Conservation (phyloP, 139 green algal species). For the Chlamydomonas sp. region DNA sequence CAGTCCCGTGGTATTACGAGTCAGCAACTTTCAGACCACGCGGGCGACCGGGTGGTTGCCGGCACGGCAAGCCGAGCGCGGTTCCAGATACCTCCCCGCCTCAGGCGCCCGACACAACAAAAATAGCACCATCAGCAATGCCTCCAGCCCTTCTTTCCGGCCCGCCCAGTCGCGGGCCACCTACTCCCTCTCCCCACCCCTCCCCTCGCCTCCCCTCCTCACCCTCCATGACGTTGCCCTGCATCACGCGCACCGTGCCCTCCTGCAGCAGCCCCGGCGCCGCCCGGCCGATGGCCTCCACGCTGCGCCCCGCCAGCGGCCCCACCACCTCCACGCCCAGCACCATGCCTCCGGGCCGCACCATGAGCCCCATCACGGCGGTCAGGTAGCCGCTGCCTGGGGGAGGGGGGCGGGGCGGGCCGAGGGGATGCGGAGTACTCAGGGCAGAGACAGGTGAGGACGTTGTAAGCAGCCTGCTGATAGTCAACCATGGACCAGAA, state of each 20-base stretch:
- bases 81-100: too few species aligned
- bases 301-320: slow-evolving; percentile 27
- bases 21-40: too few species aligned
- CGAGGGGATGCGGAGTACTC: too few species aligned
- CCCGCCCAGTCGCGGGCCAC: too few species aligned
- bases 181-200: too few species aligned
- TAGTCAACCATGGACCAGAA: neutral
- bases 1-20: too few species aligned
- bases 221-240: slow-evolving; percentile 56
- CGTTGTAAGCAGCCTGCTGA: neutral
- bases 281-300: slow-evolving; percentile 35
- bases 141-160: too few species aligned
- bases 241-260: slow-evolving; percentile 9
- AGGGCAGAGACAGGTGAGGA: neutral
- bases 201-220: neutral
- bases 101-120: too few species aligned
- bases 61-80: too few species aligned
- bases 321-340: slow-evolving; percentile 74
- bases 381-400: slow-evolving; percentile 82
- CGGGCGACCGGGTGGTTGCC: too few species aligned
- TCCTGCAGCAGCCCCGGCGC: slow-evolving; percentile 41
- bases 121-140: too few species aligned
- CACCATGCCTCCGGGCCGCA: slow-evolving; percentile 58
- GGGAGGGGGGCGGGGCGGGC: neutral
- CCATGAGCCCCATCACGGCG: slow-evolving; percentile 81